Conservation (phyloP, 306 rosid genomes). For the Pyrus communis region DNA sequence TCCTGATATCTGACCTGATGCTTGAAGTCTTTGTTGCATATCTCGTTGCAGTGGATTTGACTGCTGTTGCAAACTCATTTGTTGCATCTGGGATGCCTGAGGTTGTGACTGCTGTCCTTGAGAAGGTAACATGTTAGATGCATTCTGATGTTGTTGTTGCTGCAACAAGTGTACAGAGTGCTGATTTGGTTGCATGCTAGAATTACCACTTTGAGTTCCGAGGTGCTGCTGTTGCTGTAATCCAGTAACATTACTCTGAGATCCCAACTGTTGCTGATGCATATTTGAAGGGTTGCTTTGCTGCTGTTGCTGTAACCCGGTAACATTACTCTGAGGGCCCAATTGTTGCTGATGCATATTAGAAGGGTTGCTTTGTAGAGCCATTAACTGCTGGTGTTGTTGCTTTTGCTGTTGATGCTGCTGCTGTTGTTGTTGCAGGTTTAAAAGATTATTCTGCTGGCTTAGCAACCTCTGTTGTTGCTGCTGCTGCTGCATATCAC, state of each 20-base stretch:
- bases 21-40: conserved; percentile 73
- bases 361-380: conserved; percentile 67
- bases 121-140: conserved; percentile 45
- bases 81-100: conserved; percentile 71
- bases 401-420: conserved; percentile 36
- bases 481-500: conserved; percentile 67
- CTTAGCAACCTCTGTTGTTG: conserved; percentile 61
- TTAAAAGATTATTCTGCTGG: conserved; percentile 69
- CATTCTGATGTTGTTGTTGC: conserved; percentile 61
- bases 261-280: conserved; percentile 77
- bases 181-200: conserved; percentile 66
- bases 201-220: conserved; percentile 60
- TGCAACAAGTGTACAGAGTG: conserved; percentile 61
- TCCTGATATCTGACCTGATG: conserved; percentile 44
- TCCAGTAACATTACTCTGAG: conserved; percentile 57
- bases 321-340: conserved; percentile 53
- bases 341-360: conserved; percentile 77
- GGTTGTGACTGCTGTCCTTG: conserved; percentile 69
- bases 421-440: conserved; percentile 51
- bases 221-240: conserved; percentile 64
- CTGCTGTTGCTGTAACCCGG: conserved; percentile 63
- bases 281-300: conserved; percentile 49
- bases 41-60: conserved; percentile 62
- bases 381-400: conserved; percentile 45
- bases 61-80: conserved; percentile 67